Percentiles rank a stretch among this genome's conserved stretches.
Conservation (phyloP, 176 grass and related monocot species). For the Avena insularis region DNA sequence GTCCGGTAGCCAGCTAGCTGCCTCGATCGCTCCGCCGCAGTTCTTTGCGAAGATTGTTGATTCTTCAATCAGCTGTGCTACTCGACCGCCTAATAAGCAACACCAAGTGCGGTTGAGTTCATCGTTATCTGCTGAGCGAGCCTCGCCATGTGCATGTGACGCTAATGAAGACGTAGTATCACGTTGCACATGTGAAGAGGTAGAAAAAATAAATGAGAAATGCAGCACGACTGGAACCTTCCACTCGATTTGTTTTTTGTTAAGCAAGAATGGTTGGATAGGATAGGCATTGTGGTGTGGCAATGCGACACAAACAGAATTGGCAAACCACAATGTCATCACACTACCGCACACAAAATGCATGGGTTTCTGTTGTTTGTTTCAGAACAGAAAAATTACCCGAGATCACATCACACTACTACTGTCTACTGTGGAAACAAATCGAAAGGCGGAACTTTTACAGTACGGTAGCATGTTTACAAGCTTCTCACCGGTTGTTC, state of each 20-base stretch:
- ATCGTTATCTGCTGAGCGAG: constrained; percentile 25
- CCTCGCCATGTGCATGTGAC: constrained; percentile 22
- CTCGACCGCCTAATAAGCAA: neutral
- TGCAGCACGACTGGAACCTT: constrained; percentile 12
- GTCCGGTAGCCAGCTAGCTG: neutral
- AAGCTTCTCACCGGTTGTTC: neutral
- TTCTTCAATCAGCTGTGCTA: neutral
- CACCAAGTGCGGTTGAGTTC: constrained; percentile 19
- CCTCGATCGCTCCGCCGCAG: neutral
- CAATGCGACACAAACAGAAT: neutral
- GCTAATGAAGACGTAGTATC: constrained; percentile 33
- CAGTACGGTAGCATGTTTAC: neutral
- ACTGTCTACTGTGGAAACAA: too few species aligned
- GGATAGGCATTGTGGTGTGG: neutral
- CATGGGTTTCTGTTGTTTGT: neutral
- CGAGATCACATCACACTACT: neutral
- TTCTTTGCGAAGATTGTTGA: neutral
- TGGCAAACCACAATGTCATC: constrained; percentile 6
- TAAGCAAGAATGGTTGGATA: constrained; percentile 7
- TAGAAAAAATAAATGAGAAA: neutral
- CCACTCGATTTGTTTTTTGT: neutral
- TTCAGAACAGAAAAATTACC: neutral
- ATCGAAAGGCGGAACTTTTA: neutral
- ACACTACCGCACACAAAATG: neutral
- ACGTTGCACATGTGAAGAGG: constrained; percentile 49